Base-by-base conservation (phyloP, 2,329 filamentous ascomycete species). In the Dothideomycetidae sp. region DNA sequence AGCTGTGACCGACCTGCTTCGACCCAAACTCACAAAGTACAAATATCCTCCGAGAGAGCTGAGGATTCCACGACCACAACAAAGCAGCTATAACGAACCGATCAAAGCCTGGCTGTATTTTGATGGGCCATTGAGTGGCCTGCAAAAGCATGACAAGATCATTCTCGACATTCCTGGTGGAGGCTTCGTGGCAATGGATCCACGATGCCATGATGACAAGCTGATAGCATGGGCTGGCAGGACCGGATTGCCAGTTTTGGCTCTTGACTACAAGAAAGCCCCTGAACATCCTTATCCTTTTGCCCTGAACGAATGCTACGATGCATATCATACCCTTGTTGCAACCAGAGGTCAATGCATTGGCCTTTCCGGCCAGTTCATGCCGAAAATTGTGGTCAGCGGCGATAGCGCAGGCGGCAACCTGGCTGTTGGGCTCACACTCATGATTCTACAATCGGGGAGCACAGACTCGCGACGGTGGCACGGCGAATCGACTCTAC, bases 141-240 rank as follows among this genome's bases (percentile, higher is more conserved):
- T 94, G 31, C 75, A 76, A 50, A 71, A 78, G 29, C 80, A 92
- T 53, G 77, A 72, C 35, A 80, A 80, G 49, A 58, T 98, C 17
- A 71, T 98, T 1, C 54, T 98, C 23, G 90, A 98, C 56, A 75
- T 96, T 3, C 90, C 90, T 0, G 90, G 90, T 1, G 90, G 90
- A 19, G 90, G 90, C 0, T 98, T 92, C 47, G 86, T 98, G 10
- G 86, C 90, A 12, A 98, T 98, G 90, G 77, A 83, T 41, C 90
- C 90, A n/a, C 68, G 90, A 32, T 82, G 79, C 50, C 85, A 92
- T 50, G 90, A 98, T 53, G 90, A 98, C 57, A 93, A 92, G 58
- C 66, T 98, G 12, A 74, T 93, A 48, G 76, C 81, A 2, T 98
- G 90, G 90, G 84, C 90, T 0, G 81, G 80, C 11, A 86, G 81